Evolutionary conservation across 139 green algal genomes (phyloP), one percentile per base, ranked within the genome.

Genomic region (Coelastrella sp.): DNA sequence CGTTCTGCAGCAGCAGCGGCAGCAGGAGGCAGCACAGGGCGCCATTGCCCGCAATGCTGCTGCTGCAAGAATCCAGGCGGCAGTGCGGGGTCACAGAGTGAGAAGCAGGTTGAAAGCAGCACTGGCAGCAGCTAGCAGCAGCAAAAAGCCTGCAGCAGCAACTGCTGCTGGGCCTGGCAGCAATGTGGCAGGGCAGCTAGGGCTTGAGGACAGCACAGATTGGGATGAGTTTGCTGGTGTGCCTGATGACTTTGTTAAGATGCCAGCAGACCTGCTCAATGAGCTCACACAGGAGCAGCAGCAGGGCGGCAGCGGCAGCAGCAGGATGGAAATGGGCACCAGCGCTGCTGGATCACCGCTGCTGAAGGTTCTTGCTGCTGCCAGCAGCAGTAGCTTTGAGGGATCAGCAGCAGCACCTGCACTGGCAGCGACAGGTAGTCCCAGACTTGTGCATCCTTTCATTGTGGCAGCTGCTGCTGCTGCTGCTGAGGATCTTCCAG

Each of bases 301-400:
- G 80, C 80, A 74, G 59, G 79, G 54, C 78, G 14, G 80, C 80
- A 85, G 58, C 80, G 73, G 80, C 80, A 74, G 80, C 80, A 74
- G 80, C 80, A 74, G 80, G 58, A 57, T 8, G 23, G 10, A 47
- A 56, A 6, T 74, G 59, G 22, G 60, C 7, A 20, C 13, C 20
- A 16, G n/a, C 16, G 23, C 81, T 77, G 23, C 3, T 77, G 81
- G 4, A 5, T 11, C 5, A 5, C 19, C 59, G n/a, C 23, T 57
- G 74, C 7, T 7, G 2, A 80, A 85, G 16, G 80, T 86, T 23
- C 80, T 75, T 8, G 59, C 58, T 57, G n/a, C 80, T 23, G 58
- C 80, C 20, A 86, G 58, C 59, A 86, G 80, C 60, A 86, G 80
- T 23, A 64, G 22, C 64, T 87, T 19, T 64, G 13, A 58, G 5